These are phyloP conservation scores for Hyparrhenia diplandra DNA, from an alignment of 176 grass and related monocot species.

Conservation along the genomic window DNA sequence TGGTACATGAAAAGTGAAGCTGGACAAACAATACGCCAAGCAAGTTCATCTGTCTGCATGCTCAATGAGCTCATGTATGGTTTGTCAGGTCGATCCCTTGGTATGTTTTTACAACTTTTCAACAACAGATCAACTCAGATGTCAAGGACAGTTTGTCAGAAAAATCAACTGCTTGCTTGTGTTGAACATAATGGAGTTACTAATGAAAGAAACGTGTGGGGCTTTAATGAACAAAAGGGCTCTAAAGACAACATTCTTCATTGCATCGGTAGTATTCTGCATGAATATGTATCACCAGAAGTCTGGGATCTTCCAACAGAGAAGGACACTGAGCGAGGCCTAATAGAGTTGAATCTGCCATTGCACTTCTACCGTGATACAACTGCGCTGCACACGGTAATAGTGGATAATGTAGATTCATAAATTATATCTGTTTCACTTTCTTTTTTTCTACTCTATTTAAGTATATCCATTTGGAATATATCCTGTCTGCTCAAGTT, in stretches of 20 bases:
- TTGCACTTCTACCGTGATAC: constrained; percentile 79
- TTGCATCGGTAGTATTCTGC: constrained; percentile 74
- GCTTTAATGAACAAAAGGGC: constrained; percentile 35
- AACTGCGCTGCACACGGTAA: constrained; percentile 71
- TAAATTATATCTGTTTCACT: constrained; percentile 29
- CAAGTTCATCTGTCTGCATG: constrained; percentile 84
- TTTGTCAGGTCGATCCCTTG: constrained; percentile 66
- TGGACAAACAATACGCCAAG: constrained; percentile 61
- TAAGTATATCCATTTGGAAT: constrained; percentile 14
- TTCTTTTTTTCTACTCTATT: constrained; percentile 12
- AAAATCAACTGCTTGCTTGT: constrained; percentile 22
- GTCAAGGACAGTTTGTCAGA: constrained; percentile 16
- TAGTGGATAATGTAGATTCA: constrained; percentile 24
- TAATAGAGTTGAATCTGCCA: constrained; percentile 47
- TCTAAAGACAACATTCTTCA: constrained; percentile 50
- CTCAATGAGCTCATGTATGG: constrained; percentile 96
- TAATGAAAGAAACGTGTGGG: constrained; percentile 45
- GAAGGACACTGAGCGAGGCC: constrained; percentile 32
- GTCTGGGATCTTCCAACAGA: constrained; percentile 83
- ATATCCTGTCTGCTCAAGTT: constrained; percentile 19
- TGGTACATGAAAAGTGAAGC: constrained; percentile 52
- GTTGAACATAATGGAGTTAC: constrained; percentile 16
- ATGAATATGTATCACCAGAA: constrained; percentile 82
- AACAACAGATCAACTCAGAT: constrained; percentile 35
- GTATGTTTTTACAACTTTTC: constrained; percentile 56